Conservation (phyloP, 768 basidiomycete species). For the Nidularia pulvinata region DNA sequence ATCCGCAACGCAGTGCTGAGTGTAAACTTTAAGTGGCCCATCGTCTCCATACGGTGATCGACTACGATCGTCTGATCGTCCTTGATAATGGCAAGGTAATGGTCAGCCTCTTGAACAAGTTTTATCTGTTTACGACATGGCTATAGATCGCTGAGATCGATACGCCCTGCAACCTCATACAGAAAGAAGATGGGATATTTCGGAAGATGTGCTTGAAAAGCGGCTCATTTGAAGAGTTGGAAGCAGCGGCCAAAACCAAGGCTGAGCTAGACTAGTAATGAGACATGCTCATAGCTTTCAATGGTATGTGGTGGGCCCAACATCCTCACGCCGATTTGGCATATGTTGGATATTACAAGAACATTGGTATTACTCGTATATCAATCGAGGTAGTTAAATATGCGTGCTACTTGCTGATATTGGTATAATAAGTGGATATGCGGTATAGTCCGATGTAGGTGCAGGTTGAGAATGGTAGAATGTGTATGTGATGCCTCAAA, state of each 20-base stretch:
- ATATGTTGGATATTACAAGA: too few relatives aligned
- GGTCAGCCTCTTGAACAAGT: neutral
- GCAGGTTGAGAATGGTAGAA: too few relatives aligned
- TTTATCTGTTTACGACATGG: neutral
- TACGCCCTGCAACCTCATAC: conserved; percentile 68
- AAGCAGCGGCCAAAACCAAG: conserved; percentile 52
- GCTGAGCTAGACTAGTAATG: conserved; percentile 13
- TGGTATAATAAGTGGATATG: too few relatives aligned
- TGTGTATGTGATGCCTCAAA: too few relatives aligned
- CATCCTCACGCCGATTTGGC: too few relatives aligned
- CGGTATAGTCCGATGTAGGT: too few relatives aligned
- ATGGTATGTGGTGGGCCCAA: too few relatives aligned
- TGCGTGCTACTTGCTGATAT: too few relatives aligned
- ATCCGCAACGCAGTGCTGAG: neutral
- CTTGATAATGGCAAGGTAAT: conserved; percentile 67
- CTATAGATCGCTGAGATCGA: conserved; percentile 62
- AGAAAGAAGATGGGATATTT: conserved; percentile 64
- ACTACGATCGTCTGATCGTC: conserved; percentile 79
- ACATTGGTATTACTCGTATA: too few relatives aligned
- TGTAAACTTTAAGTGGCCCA: conserved; percentile 53
- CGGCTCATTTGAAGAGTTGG: conserved; percentile 61
- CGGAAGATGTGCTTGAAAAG: conserved; percentile 72
- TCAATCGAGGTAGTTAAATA: too few relatives aligned
- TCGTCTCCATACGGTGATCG: conserved; percentile 75
- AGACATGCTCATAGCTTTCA: neutral